Base-by-base conservation (phyloP, 2,329 filamentous ascomycete species). In the Penicillium sp. region DNA sequence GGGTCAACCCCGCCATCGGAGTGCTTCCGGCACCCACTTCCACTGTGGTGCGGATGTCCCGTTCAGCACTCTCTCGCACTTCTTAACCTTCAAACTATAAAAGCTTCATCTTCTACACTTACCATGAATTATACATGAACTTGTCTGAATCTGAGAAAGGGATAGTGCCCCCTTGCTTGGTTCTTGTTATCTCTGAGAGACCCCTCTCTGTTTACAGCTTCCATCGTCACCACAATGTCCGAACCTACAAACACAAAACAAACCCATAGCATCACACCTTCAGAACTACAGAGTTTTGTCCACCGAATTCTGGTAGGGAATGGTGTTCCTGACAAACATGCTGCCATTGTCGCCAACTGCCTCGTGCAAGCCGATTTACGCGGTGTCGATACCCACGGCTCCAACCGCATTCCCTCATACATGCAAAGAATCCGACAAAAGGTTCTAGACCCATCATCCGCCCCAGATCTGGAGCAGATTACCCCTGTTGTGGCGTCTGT, bases 351-450 rank as follows among this genome's bases (percentile, higher is more conserved):
- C 13, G 87, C 90, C n/a, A 78, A 80, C 64, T 90, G 88, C 64
- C 85, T 94, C 1, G 83, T 93, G 1, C 85, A 86, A 41, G 91
- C 91, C 13, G 91, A 94, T 69, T 84, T 94, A 0, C 88, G 91
- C 46, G 91, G 91, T 54, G 88, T 93, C 29, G 91, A 94, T 71
- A 92, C 90, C 0, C 91, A 94, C 73, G 91, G 89, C 63, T 87
- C 91, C 74, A 92, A 91, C 74, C 87, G 91, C 6, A 87, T 94
- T 46, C 90, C 91, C 1, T 91, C 88, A 0, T 94, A 94, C 79
- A 86, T 93, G 80, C 83, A 86, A 58, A 88, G 91, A 19, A 85
- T 93, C 65, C 86, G 90, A 2, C 84, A 89, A 70, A 88, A 88
- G 2, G 89, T 91, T 2, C 84, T 94, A 7, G 82, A 91, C 67